Evolutionary conservation across 495 filamentous ascomycete species (phyloP), one percentile per base, ranked within the genome.

Genomic region (Bacidia gigantensis): DNA sequence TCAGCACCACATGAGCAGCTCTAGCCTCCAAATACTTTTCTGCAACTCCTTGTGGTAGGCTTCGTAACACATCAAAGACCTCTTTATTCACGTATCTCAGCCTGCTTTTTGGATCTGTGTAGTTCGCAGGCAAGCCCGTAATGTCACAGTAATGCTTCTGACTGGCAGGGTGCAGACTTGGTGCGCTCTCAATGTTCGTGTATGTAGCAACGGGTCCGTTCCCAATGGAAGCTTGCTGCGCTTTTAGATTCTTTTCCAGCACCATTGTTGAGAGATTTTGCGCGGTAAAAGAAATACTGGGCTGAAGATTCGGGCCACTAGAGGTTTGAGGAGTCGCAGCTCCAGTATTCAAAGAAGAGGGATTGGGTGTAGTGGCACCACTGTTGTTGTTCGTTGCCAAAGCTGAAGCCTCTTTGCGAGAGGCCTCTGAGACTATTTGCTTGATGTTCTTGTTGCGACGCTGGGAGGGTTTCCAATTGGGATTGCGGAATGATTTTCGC

Each of bases 371-470:
- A 0, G 76, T 84, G 21, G 79, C 71, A 54, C 89, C 87, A 63
- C 82, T 87, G 65, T 89, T 88, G 58, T 79, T 80, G 51, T 92
- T 86, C 0, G 87, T 92, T 9, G 78, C 79, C 57, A 88, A 72
- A 14, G 84, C 77, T 3, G 83, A 85, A 7, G 86, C 84, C 69
- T 90, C 82, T 63, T 88, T 89, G 35, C 87, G 80, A 21, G 83
- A 75, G 24, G 82, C 86, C 58, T 98, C 92, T n/a, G 87, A 81
- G 55, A 98, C 75, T 53, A 97, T 88, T 63, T 94, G 86, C 67
- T 97, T 97, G 67, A 97, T 82, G 62, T 93, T 95, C 71, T 96
- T 96, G 74, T 96, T 97, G 65, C 92, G 87, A 12, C 92, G 87
- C 65, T 88, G 84, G 52, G 89, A 84, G 17, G 93, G 85, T 56